Evolutionary conservation across 305 asterid genomes (phyloP).

Genomic region (Fraxinus sp.): DNA sequence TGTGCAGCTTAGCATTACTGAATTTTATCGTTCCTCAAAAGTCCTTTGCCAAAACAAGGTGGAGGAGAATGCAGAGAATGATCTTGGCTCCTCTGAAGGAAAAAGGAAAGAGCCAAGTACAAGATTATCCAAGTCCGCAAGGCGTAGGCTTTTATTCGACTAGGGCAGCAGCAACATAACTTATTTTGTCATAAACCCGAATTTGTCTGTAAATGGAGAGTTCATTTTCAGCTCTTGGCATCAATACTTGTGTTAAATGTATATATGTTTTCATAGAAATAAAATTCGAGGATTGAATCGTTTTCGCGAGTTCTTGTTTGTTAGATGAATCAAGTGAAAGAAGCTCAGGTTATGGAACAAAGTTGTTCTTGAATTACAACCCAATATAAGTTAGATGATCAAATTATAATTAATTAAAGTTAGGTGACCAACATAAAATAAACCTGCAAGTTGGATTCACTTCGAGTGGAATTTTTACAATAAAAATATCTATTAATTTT

Average conservation of each 20-base stretch:
- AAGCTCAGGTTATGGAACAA: background rate
- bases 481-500: background rate
- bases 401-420: background rate
- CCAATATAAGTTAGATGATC: background rate
- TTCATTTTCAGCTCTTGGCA: background rate
- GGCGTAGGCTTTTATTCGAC: conserved; percentile 72
- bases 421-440: background rate
- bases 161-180: conserved; percentile 23
- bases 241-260: conserved; percentile 22
- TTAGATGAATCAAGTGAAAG: background rate
- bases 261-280: conserved; percentile 14
- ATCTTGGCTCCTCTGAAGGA: conserved; percentile 37
- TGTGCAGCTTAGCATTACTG: conserved; percentile 67
- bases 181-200: background rate
- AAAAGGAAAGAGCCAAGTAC: conserved; percentile 48
- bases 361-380: background rate
- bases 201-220: conserved; percentile 26
- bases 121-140: conserved; percentile 61
- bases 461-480: background rate
- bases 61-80: conserved; percentile 38
- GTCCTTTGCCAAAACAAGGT: conserved; percentile 31
- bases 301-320: background rate
- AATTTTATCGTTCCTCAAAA: conserved; percentile 77
- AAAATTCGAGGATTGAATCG: background rate
- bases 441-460: background rate